A percentile compares a stretch with the other conserved stretches of the same genome.
These are phyloP conservation scores for Euptelea pleiosperma DNA, from an alignment of 164 flowering plant species.

Conservation along the genomic window DNA sequence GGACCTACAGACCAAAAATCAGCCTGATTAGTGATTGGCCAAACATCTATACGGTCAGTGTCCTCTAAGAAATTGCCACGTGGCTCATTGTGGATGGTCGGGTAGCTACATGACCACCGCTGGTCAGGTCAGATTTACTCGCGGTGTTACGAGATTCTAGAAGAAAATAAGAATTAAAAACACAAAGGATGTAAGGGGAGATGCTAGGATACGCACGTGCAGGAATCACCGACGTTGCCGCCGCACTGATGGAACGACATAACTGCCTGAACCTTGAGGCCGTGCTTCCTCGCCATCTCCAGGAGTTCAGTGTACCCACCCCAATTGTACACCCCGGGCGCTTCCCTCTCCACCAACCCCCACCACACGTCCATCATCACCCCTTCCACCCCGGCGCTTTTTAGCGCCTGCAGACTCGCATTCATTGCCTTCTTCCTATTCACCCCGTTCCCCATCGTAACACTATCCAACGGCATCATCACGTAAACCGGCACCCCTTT, in stretches of 20 bases:
- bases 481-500: conserved; percentile 88
- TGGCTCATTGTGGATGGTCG: no score
- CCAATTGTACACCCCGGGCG: conserved; percentile 79
- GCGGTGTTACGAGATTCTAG: no score
- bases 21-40: no score
- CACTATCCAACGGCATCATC: conserved; percentile 97
- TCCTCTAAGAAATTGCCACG: no score
- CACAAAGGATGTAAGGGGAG: neutral
- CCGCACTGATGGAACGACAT: conserved; percentile 98
- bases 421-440: conserved; percentile 83
- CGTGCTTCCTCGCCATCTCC: conserved; percentile 82
- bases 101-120: no score
- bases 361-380: conserved; percentile 99
- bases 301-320: conserved; percentile 81
- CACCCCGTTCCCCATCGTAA: conserved; percentile 61
- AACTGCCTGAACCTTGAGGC: conserved; percentile 93
- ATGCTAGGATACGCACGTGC: conserved; percentile 48
- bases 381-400: conserved; percentile 95
- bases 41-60: no score
- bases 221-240: conserved; percentile 96
- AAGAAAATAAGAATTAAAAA: no score
- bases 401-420: conserved; percentile 78
- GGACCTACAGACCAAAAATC: no score
- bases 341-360: conserved; percentile 91
- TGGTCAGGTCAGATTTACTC: no score